Conservation (phyloP, 2,329 filamentous ascomycete genomes). For the Gremmenia infestans region DNA sequence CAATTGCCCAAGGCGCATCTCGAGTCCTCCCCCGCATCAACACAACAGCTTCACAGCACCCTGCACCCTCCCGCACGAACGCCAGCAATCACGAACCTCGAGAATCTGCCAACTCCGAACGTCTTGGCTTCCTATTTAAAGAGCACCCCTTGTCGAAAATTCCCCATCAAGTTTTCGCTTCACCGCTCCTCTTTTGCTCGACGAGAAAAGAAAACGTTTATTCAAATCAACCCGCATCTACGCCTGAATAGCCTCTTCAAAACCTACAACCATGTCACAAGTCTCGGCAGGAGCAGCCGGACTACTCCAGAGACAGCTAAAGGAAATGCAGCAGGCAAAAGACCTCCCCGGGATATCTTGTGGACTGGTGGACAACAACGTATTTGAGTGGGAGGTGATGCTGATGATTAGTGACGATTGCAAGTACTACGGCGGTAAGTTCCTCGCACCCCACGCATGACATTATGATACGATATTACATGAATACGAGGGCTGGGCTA, state of each 20-base stretch:
- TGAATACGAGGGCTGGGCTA: background rate
- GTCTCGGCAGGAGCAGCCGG: slow-evolving; percentile 48
- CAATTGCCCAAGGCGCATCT: background rate
- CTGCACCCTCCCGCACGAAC: background rate
- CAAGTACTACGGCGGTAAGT: slow-evolving; percentile 69
- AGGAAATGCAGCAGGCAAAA: slow-evolving; percentile 87
- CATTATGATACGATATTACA: background rate
- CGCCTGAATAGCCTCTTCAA: background rate
- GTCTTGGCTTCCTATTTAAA: background rate
- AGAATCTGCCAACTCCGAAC: background rate
- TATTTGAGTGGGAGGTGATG: slow-evolving; percentile 99
- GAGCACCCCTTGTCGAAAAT: background rate
- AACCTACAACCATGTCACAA: slow-evolving; percentile 13
- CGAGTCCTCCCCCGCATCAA: background rate
- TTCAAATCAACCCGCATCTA: background rate
- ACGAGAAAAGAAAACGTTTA: too few relatives aligned
- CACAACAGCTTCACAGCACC: background rate
- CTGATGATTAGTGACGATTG: slow-evolving; percentile 88
- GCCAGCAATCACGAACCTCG: background rate
- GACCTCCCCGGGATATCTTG: slow-evolving; percentile 94
- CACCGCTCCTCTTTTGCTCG: background rate
- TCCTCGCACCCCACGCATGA: background rate
- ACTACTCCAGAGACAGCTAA: slow-evolving; percentile 79
- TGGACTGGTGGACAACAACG: slow-evolving; percentile 79
- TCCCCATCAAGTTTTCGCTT: background rate